Conservation (phyloP, 352 stramenopile species). For the Peronospora belbahrii region DNA sequence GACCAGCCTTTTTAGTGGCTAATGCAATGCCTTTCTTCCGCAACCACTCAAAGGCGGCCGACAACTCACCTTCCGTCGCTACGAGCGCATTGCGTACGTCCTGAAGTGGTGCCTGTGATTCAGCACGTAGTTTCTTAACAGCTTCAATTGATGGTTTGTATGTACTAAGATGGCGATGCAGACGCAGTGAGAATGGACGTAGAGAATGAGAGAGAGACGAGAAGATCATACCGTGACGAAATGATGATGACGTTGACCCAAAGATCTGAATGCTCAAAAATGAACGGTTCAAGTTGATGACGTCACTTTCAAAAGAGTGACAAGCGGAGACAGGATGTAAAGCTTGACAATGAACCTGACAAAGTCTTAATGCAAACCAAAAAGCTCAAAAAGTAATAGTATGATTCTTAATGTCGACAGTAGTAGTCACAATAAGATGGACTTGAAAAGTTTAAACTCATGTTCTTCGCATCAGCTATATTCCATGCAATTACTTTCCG, state of each 20-base stretch:
- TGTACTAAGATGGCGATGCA: conserved; percentile 48
- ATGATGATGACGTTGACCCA: too few species aligned
- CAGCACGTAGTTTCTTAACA: conserved; percentile 84
- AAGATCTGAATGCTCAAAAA: not conserved
- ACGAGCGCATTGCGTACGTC: conserved; percentile 86
- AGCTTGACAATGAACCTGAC: too few species aligned
- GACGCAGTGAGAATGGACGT: conserved; percentile 4
- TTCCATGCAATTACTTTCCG: too few species aligned
- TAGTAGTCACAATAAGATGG: too few species aligned
- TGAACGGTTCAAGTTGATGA: not conserved
- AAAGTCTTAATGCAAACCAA: too few species aligned
- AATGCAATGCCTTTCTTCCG: conserved; percentile 83
- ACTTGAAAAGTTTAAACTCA: too few species aligned
- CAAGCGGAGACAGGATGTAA: too few species aligned
- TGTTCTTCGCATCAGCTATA: too few species aligned
- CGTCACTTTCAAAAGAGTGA: not conserved
- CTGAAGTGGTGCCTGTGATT: conserved; percentile 82
- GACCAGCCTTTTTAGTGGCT: conserved; percentile 70
- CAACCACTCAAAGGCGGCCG: conserved; percentile 82
- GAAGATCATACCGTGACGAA: conserved; percentile 8
- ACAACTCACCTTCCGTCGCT: conserved; percentile 73
- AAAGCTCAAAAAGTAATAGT: too few species aligned
- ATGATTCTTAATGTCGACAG: too few species aligned
- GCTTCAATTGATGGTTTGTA: conserved; percentile 77
- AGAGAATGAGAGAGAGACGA: conserved; percentile 10